Conservation (phyloP, 2,329 filamentous ascomycete genomes). For the Bipolaris sorokiniana region DNA sequence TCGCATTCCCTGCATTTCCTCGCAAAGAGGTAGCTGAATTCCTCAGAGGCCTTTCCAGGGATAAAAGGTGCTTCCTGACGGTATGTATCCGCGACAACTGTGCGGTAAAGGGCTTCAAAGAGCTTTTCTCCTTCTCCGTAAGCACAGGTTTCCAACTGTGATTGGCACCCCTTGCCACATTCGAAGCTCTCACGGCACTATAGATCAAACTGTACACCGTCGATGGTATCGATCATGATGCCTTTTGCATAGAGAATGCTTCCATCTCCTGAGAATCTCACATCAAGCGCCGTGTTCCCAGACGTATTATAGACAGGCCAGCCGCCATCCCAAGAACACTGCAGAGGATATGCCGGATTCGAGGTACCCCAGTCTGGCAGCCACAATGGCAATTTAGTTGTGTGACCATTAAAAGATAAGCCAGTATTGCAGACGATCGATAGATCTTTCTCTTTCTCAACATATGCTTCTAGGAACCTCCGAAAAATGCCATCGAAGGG, state of each 20-base stretch:
- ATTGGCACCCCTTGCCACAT: neutral
- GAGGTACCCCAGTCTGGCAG: neutral
- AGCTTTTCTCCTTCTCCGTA: neutral
- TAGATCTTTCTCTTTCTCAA: neutral
- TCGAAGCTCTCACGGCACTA: neutral
- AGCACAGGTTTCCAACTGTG: neutral
- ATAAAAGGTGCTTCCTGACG: neutral
- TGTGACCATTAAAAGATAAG: neutral
- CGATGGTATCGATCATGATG: neutral
- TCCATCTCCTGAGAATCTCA: neutral
- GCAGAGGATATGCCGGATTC: neutral
- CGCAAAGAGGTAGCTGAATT: neutral
- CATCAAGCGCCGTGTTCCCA: neutral
- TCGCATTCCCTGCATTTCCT: neutral
- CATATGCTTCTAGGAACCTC: neutral
- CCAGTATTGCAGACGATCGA: neutral
- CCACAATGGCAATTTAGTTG: neutral
- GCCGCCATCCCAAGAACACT: neutral
- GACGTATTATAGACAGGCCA: neutral
- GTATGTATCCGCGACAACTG: neutral
- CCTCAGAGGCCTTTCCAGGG: neutral
- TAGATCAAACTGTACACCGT: neutral
- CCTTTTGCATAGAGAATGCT: neutral
- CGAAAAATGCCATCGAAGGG: neutral
- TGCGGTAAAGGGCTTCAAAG: neutral